Conservation (phyloP, 306 rosid species). For the Glycine latifolia region DNA sequence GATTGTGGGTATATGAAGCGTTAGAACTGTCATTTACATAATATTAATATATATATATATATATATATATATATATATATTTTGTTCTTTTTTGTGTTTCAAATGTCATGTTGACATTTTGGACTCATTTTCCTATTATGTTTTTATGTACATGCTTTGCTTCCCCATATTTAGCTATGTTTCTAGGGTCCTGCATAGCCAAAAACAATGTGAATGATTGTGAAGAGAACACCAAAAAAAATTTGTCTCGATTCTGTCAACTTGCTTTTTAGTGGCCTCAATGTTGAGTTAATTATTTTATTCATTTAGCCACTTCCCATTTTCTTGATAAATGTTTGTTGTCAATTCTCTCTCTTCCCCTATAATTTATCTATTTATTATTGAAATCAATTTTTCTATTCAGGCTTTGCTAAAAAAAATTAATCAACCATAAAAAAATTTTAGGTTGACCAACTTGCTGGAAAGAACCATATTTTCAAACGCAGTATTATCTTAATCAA, state of each 20-base stretch:
- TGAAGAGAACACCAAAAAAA: constrained; percentile 11
- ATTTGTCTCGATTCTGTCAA: background rate
- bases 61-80: constrained; percentile 18
- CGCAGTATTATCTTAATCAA: constrained; percentile 70
- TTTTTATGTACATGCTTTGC: constrained; percentile 15
- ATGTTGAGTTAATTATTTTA: too few species aligned
- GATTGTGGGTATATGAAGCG: constrained; percentile 9
- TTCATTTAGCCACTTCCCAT: too few species aligned
- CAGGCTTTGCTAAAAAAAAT: constrained; percentile 31
- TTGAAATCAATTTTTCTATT: background rate
- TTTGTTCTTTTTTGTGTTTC: background rate
- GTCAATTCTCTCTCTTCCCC: too few species aligned
- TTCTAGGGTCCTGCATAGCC: background rate
- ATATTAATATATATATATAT: constrained; percentile 21
- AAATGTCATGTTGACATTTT: constrained; percentile 24
- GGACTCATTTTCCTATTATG: constrained; percentile 39
- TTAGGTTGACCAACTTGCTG: constrained; percentile 66
- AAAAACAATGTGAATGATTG: constrained; percentile 9
- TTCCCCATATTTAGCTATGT: constrained; percentile 17
- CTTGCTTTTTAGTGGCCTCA: too few species aligned
- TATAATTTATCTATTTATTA: too few species aligned
- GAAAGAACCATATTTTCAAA: constrained; percentile 72
- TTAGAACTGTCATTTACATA: constrained; percentile 26
- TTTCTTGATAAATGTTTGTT: too few species aligned
- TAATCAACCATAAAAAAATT: background rate